Evolutionary conservation across 2,329 filamentous ascomycete species (phyloP).

Genomic region (Cladorrhinum sp.): DNA sequence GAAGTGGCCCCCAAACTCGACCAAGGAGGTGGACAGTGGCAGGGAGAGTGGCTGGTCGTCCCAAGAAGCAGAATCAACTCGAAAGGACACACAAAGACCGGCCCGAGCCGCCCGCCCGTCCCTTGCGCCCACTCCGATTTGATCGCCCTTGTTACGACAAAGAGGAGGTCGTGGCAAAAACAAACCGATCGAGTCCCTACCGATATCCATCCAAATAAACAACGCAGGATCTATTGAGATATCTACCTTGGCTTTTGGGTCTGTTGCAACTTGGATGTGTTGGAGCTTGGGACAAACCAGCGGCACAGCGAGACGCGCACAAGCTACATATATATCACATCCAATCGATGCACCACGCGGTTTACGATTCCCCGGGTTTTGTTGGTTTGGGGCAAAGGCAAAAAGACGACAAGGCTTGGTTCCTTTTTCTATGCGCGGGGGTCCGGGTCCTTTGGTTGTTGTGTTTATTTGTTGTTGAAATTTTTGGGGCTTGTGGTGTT

Average conservation of each 20-base stretch:
- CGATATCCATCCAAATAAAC: neutral
- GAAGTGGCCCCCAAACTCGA: neutral
- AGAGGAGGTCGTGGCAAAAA: neutral
- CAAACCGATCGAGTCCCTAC: neutral
- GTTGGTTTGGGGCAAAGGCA: neutral
- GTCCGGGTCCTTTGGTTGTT: neutral
- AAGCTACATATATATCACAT: neutral
- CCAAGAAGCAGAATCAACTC: neutral
- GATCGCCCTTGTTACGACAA: neutral
- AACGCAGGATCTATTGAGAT: neutral
- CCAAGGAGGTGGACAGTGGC: too few species aligned
- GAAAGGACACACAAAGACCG: neutral
- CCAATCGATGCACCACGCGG: neutral
- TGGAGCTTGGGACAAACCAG: too few species aligned
- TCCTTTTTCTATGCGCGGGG: neutral
- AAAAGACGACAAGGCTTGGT: neutral
- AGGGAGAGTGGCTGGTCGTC: too few species aligned
- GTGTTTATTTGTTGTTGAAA: neutral
- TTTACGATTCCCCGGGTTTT: neutral
- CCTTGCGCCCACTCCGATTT: neutral
- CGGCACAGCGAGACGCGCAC: too few species aligned
- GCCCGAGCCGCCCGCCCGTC: neutral
- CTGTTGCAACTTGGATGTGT: neutral
- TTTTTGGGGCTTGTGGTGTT: neutral
- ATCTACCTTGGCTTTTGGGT: neutral